These are phyloP conservation scores for Ophiostoma quercus DNA, from an alignment of 2,329 filamentous ascomycete genomes.

Conservation along the genomic window DNA sequence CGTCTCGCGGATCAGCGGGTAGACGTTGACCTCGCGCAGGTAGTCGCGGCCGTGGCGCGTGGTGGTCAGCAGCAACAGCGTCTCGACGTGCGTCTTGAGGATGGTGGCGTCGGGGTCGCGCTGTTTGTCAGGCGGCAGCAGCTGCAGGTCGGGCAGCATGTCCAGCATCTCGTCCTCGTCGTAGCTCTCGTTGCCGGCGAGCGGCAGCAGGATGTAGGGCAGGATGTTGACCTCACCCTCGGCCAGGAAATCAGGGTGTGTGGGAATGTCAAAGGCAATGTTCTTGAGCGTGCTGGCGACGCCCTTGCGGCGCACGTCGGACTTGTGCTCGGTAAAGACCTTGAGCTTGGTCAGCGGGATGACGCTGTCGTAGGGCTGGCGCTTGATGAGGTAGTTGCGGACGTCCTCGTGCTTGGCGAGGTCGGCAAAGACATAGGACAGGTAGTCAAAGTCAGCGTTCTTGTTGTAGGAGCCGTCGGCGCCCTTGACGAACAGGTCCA, in stretches of 20 bases:
- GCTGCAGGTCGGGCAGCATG: slow-evolving; percentile 86
- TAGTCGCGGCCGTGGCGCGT: slow-evolving; percentile 68
- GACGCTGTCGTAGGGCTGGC: slow-evolving; percentile 71
- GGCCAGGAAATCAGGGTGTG: slow-evolving; percentile 65
- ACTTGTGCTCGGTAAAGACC: slow-evolving; percentile 89
- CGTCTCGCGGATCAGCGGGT: slow-evolving; percentile 81
- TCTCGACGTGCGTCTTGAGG: slow-evolving; percentile 83
- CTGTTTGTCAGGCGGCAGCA: slow-evolving; percentile 83
- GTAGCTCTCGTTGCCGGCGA: slow-evolving; percentile 85
- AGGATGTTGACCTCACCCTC: slow-evolving; percentile 72
- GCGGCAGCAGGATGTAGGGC: slow-evolving; percentile 81
- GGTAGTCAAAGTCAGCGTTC: slow-evolving; percentile 81
- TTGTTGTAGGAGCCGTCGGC: slow-evolving; percentile 78
- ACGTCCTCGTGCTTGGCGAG: slow-evolving; percentile 75
- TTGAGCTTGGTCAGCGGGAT: slow-evolving; percentile 89
- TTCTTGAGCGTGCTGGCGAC: slow-evolving; percentile 97
- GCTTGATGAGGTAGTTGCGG: slow-evolving; percentile 66
- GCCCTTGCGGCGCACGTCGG: slow-evolving; percentile 77
- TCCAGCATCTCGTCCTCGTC: slow-evolving; percentile 75
- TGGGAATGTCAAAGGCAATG: slow-evolving; percentile 71
- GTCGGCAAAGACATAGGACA: slow-evolving; percentile 91
- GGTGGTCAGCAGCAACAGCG: slow-evolving; percentile 74
- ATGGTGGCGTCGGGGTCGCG: slow-evolving; percentile 73
- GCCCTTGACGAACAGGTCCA: slow-evolving; percentile 95
- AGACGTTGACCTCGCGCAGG: slow-evolving; percentile 73